A percentile compares a stretch with the other conserved stretches of the same genome.
Conservation (phyloP, 2,329 filamentous ascomycete species). For the Microsporum ferrugineum region DNA sequence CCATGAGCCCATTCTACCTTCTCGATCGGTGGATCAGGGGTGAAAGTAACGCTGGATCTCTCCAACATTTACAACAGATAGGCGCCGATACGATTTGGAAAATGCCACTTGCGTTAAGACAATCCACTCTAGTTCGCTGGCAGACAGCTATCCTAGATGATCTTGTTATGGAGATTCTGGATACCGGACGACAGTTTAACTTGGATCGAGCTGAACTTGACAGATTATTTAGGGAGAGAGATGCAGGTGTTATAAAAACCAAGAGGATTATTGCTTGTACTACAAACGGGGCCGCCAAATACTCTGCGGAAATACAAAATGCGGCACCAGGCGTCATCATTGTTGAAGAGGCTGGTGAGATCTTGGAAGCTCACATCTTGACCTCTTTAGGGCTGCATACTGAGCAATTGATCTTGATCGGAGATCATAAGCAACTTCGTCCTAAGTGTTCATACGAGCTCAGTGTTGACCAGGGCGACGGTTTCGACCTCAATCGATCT, state of each 20-base stretch:
- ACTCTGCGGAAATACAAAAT: slow-evolving; percentile 43
- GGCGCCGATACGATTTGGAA: slow-evolving; percentile 39
- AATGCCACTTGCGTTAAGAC: slow-evolving; percentile 33
- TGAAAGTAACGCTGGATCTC: slow-evolving; percentile 30
- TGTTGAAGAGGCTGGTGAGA: slow-evolving; percentile 63
- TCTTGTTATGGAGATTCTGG: slow-evolving; percentile 23
- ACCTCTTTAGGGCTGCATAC: slow-evolving; percentile 41
- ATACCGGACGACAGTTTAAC: slow-evolving; percentile 11
- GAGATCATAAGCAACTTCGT: slow-evolving; percentile 61
- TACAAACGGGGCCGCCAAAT: slow-evolving; percentile 57
- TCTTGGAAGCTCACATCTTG: slow-evolving; percentile 56
- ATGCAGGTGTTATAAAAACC: slow-evolving; percentile 35
- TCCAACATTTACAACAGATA: neutral
- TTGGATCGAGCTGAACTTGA: slow-evolving; percentile 8
- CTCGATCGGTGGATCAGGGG: slow-evolving; percentile 44
- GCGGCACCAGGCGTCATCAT: slow-evolving; percentile 50
- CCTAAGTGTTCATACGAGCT: slow-evolving; percentile 54
- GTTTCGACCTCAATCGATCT: slow-evolving; percentile 45
- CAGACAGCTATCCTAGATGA: slow-evolving; percentile 40
- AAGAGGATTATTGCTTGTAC: slow-evolving; percentile 59
- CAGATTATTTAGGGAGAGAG: slow-evolving; percentile 22
- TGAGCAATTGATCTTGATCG: slow-evolving; percentile 56
- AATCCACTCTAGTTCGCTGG: slow-evolving; percentile 35
- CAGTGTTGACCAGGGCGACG: slow-evolving; percentile 47
- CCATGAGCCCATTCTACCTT: slow-evolving; percentile 40